A percentile compares a stretch with the other conserved stretches of the same genome.
Conservation (phyloP, 2,329 filamentous ascomycete species). For the Coniella vitis region DNA sequence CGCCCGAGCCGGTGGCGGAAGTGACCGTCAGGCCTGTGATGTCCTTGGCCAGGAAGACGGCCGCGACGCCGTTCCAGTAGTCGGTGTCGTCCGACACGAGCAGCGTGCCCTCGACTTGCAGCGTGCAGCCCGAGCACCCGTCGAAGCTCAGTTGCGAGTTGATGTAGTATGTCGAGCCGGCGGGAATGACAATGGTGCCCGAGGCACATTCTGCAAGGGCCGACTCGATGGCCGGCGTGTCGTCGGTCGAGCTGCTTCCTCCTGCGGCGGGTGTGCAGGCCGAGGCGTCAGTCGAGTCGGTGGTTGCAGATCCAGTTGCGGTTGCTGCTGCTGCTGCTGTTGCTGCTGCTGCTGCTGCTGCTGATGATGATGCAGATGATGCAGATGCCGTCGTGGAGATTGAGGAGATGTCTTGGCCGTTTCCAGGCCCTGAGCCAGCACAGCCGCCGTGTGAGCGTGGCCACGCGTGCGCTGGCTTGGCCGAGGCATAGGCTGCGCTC, state of each 20-base stretch:
- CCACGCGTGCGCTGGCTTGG: background rate
- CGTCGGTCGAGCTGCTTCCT: constrained; percentile 26
- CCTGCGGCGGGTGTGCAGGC: constrained; percentile 15
- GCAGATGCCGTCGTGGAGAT: no score
- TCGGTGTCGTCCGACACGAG: constrained; percentile 31
- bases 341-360: no score
- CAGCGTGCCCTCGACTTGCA: constrained; percentile 38
- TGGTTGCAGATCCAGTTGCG: background rate
- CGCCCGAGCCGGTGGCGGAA: constrained; percentile 31
- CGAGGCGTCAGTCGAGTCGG: background rate
- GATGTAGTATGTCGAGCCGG: constrained; percentile 33
- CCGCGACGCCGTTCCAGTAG: constrained; percentile 34
- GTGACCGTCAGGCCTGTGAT: constrained; percentile 32
- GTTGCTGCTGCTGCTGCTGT: no score
- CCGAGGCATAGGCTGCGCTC: background rate
- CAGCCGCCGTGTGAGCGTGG: background rate
- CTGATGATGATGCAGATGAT: no score
- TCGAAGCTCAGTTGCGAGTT: constrained; percentile 35
- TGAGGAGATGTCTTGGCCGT: no score
- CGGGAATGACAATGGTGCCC: constrained; percentile 38
- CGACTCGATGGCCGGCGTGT: constrained; percentile 35
- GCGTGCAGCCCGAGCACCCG: constrained; percentile 35
- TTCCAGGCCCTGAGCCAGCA: background rate
- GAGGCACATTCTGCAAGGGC: constrained; percentile 31
- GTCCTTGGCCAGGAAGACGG: constrained; percentile 32